A percentile compares a stretch with the other conserved stretches of the same genome.
phyloP scores from a whole-genome alignment of 805 yeast genomes.

The Torulaspora quercuum region DNA sequence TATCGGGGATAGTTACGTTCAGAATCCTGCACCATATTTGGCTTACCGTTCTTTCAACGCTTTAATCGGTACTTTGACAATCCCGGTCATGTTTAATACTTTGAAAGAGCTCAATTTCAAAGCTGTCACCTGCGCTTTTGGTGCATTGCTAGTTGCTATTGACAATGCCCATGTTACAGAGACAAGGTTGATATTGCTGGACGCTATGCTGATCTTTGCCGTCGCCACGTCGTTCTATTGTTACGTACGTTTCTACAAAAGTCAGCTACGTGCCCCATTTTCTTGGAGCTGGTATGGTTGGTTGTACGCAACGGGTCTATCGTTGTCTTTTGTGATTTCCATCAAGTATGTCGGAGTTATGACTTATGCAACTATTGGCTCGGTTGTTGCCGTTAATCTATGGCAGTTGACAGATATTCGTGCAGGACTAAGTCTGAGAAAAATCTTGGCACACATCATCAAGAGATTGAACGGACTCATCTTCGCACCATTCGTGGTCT shows the following conservation, averaged over 20 bases:
- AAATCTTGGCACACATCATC: constrained; percentile 63
- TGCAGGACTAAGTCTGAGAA: constrained; percentile 56
- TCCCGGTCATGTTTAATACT: constrained; percentile 79
- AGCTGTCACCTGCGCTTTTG: constrained; percentile 73
- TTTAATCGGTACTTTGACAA: constrained; percentile 72
- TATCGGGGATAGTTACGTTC: constrained; percentile 78
- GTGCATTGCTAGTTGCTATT: constrained; percentile 69
- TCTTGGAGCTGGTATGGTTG: constrained; percentile 78
- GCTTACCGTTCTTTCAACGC: constrained; percentile 81
- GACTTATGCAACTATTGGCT: constrained; percentile 83
- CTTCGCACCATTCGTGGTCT: constrained; percentile 75
- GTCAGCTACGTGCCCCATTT: constrained; percentile 64
- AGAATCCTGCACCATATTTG: constrained; percentile 79
- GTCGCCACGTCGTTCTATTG: constrained; percentile 78
- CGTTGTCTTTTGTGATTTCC: constrained; percentile 86
- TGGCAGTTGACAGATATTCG: constrained; percentile 81
- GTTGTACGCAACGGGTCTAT: constrained; percentile 78
- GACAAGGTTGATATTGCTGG: constrained; percentile 85
- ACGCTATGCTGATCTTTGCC: constrained; percentile 80
- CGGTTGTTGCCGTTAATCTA: constrained; percentile 78
- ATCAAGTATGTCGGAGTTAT: constrained; percentile 96
- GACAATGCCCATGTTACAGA: constrained; percentile 91
- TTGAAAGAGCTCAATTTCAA: constrained; percentile 82
- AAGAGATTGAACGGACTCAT: constrained; percentile 72
- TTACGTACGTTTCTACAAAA: constrained; percentile 73